Evolutionary conservation across 192 early-diverging fungal genomes (phyloP), one percentile per base, ranked within the genome.

Genomic region (Podila horticola): DNA sequence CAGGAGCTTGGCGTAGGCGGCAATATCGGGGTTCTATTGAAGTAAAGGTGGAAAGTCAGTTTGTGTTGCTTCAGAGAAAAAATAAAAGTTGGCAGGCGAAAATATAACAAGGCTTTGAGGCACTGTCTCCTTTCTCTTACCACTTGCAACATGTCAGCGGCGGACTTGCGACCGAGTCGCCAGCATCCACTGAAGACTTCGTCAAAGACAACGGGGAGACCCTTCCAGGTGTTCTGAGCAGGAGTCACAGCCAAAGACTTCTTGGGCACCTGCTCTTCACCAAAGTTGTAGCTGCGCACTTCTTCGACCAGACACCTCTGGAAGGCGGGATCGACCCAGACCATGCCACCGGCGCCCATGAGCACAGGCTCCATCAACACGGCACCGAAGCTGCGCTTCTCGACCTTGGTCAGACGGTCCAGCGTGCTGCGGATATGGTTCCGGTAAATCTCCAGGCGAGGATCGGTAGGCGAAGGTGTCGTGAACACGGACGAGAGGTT

Each of bases 341-440:
- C 81, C 95, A 96, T 96, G 57, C 95, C 95, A 28, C 94, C 95
- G 13, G 95, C 93, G 26, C 95, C 95, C 85, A 94, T 88, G 15
- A 96, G 50, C 17, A 95, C 73, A 0, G 95, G 95, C 66, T 96
- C 95, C 74, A 96, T 85, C 52, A 95, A 69, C 15, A 96, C 58
- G 0, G 93, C 88, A 50, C 86, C 87, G 74, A 88, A 86, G 9
- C 74, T 79, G 15, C 84, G 64, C 28, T 81, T 73, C 71, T 84
- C 86, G n/a, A 81, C 71, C 20, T 79, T 65, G 3, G 74, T 72
- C 41, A 84, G 71, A n/a, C 61, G 26, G 9, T 74, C 61, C 24
- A 88, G 69, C 28, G 75, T 77, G 26, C 58, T 67, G 15, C 74
- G 70, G 62, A 91, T 88, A 64, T 85, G 79, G 9, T 58, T 55